A percentile compares a stretch with the other conserved stretches of the same genome.
Conservation (phyloP, 352 stramenopile species). For the Globisporangium cystogenes region DNA sequence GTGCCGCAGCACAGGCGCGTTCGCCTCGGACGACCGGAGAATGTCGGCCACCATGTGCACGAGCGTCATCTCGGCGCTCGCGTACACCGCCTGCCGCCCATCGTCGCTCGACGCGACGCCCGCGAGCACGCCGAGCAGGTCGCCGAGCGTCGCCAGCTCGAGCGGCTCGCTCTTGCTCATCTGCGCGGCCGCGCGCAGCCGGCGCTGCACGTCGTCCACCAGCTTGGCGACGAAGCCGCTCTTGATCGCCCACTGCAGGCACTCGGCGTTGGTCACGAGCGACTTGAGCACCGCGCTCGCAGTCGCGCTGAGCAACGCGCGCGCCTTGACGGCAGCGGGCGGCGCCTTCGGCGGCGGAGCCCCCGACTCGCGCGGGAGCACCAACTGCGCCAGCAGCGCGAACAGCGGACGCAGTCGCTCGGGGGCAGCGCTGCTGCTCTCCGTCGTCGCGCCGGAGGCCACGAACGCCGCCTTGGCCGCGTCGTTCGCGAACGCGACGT, state of each 20-base stretch:
- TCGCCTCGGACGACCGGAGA: slow-evolving; percentile 18
- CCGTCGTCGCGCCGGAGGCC: not conserved
- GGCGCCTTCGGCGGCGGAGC: not conserved
- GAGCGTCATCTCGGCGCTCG: slow-evolving; percentile 23
- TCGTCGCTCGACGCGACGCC: slow-evolving; percentile 39
- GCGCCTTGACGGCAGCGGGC: not conserved
- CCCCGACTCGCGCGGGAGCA: not conserved
- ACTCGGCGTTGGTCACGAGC: slow-evolving; percentile 43
- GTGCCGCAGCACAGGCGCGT: slow-evolving; percentile 17
- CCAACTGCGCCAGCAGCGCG: slow-evolving; percentile 12
- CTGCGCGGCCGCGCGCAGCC: slow-evolving; percentile 25
- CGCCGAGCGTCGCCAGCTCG: slow-evolving; percentile 28
- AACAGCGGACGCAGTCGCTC: slow-evolving; percentile 10
- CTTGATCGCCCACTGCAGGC: slow-evolving; percentile 37
- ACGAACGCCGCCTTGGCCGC: slow-evolving; percentile 28
- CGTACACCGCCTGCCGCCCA: slow-evolving; percentile 31
- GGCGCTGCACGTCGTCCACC: slow-evolving; percentile 28
- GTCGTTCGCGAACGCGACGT: slow-evolving; percentile 42
- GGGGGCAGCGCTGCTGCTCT: not conserved
- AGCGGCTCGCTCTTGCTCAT: slow-evolving; percentile 24
- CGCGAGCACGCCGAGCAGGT: slow-evolving; percentile 41
- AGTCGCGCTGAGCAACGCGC: slow-evolving; percentile 16
- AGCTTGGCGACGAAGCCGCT: slow-evolving; percentile 31
- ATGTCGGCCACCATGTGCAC: slow-evolving; percentile 42
- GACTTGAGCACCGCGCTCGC: slow-evolving; percentile 41